Percentiles rank a stretch among this genome's conserved stretches.
These are phyloP conservation scores for Postia placenta DNA, from an alignment of 768 basidiomycete genomes.

Conservation along the genomic window DNA sequence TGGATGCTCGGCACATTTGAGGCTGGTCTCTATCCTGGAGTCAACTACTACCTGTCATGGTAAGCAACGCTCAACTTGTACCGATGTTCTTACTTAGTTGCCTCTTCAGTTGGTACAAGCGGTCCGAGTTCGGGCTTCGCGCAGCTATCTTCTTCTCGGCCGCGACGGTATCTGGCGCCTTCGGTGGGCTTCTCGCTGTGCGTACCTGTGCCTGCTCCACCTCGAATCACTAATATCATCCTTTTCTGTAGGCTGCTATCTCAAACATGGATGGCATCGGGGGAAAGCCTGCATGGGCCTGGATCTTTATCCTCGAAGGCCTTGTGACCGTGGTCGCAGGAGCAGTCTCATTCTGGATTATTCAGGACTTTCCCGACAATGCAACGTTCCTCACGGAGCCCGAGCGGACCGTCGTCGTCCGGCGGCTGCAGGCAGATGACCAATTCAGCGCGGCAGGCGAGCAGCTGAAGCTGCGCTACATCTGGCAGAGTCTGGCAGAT, in stretches of 20 bases:
- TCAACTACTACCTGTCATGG: conserved; percentile 73
- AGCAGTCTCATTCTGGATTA: conserved; percentile 61
- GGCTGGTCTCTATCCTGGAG: conserved; percentile 47
- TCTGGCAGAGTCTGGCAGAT: conserved; percentile 53
- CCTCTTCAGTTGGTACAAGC: conserved; percentile 51
- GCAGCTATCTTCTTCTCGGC: conserved; percentile 45
- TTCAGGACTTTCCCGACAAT: conserved; percentile 80
- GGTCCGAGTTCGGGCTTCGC: conserved; percentile 67
- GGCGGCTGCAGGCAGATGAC: conserved; percentile 58
- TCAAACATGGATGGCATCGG: conserved; percentile 68
- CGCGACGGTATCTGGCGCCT: conserved; percentile 78
- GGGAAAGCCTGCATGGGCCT: conserved; percentile 59
- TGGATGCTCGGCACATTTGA: conserved; percentile 74
- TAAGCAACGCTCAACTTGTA: conserved; percentile 21
- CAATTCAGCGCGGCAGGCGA: conserved; percentile 75
- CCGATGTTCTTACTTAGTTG: conserved; percentile 12
- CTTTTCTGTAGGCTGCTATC: conserved; percentile 43
- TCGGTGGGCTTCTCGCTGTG: conserved; percentile 70
- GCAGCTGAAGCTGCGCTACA: conserved; percentile 47
- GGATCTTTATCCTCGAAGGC: conserved; percentile 78
- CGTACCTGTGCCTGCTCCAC: conserved; percentile 7
- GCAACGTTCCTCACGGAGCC: conserved; percentile 71
- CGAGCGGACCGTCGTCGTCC: conserved; percentile 61
- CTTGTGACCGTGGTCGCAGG: conserved; percentile 65
- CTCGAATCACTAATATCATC: background rate